Conservation (phyloP, 768 basidiomycete species). For the Leucosporidium yakuticum region DNA sequence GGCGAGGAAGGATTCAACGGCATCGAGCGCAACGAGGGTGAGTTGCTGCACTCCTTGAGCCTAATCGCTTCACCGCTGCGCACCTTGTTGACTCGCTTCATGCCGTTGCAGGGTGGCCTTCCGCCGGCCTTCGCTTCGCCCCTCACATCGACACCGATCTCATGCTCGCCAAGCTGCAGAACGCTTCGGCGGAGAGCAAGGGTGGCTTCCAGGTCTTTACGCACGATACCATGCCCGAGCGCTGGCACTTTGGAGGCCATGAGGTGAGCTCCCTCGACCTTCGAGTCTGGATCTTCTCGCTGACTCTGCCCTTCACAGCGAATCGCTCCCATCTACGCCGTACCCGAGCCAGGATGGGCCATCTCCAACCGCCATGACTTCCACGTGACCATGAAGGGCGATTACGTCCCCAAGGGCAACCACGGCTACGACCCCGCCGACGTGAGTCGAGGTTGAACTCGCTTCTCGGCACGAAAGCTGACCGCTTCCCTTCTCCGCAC, state of each 20-base stretch:
- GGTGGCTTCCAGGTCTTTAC: conserved; percentile 75
- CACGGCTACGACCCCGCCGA: conserved; percentile 76
- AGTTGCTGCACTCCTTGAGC: neutral
- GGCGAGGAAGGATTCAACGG: conserved; percentile 57
- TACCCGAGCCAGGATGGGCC: conserved; percentile 72
- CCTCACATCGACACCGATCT: conserved; percentile 54
- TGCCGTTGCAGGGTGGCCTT: conserved; percentile 63
- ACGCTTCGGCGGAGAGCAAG: conserved; percentile 51
- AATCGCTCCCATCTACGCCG: conserved; percentile 81
- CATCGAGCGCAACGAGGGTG: conserved; percentile 68
- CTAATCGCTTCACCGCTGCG: neutral
- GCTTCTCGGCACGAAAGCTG: neutral
- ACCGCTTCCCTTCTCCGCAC: neutral
- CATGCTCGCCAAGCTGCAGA: conserved; percentile 54
- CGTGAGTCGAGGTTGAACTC: neutral
- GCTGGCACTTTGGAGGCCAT: conserved; percentile 62
- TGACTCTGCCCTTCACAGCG: conserved; percentile 46
- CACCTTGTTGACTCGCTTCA: neutral
- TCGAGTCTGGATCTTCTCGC: neutral
- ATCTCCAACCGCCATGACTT: conserved; percentile 60
- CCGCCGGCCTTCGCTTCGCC: conserved; percentile 74
- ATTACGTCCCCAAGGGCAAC: conserved; percentile 54
- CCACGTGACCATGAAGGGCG: conserved; percentile 51
- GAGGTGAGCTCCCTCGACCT: conserved; percentile 13
- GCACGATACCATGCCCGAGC: conserved; percentile 69